Evolutionary conservation across 2,329 filamentous ascomycete genomes (phyloP).

Genomic region (Thielaviopsis euricoi): DNA sequence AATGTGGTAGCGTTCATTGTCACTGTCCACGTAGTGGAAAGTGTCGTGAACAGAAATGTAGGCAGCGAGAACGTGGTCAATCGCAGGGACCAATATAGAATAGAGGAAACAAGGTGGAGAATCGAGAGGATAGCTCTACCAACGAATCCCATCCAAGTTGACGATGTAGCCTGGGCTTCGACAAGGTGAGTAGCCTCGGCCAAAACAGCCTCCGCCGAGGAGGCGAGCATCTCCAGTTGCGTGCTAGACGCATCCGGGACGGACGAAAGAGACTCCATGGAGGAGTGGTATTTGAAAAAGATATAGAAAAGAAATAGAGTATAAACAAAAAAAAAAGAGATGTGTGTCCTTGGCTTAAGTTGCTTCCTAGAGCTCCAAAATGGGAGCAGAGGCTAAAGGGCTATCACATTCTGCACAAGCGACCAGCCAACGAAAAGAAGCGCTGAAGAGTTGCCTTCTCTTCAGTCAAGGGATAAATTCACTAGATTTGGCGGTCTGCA

Average conservation of each 20-base stretch:
- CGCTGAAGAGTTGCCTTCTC: not conserved
- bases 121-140: slow-evolving; percentile 37
- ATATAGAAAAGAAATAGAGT: not conserved
- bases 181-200: slow-evolving; percentile 4
- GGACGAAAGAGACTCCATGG: not conserved
- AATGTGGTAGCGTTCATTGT: slow-evolving; percentile 98
- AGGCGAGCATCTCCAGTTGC: slow-evolving; percentile 3
- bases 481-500: not conserved
- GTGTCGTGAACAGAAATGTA: slow-evolving; percentile 73
- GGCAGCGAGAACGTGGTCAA: slow-evolving; percentile 80
- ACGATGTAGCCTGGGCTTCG: slow-evolving; percentile 18
- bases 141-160: slow-evolving; percentile 41
- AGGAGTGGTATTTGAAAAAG: not conserved
- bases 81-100: slow-evolving; percentile 65
- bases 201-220: slow-evolving; percentile 5
- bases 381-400: slow-evolving; percentile 4
- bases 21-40: slow-evolving; percentile 86
- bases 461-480: not conserved
- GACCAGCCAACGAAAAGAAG: not conserved
- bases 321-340: not conserved
- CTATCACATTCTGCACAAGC: slow-evolving; percentile 9
- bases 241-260: not conserved
- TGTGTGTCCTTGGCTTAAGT: not conserved
- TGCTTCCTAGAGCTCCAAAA: slow-evolving; percentile 9
- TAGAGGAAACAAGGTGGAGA: slow-evolving; percentile 37